Percentiles rank a stretch among this genome's conserved stretches.
phyloP scores from a whole-genome alignment of 2,329 filamentous ascomycete species.

The Diaporthe citrichinensis region DNA sequence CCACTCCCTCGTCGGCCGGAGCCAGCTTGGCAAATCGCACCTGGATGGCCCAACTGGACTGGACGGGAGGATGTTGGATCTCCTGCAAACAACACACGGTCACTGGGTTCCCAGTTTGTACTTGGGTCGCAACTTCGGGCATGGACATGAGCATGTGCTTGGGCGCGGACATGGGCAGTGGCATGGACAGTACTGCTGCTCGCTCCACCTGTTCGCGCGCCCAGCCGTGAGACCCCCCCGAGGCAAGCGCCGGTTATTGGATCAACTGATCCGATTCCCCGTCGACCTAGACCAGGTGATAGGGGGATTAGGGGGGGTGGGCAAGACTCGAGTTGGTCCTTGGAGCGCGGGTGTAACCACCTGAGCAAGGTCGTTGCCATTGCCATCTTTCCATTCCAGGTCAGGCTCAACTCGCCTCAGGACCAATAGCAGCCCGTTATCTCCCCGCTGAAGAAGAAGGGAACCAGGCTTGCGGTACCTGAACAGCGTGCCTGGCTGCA shows the following conservation, averaged over 20 bases:
- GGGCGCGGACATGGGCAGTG: slow-evolving; percentile 10
- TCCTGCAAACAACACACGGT: slow-evolving; percentile 34
- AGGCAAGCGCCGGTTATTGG: slow-evolving; percentile 36
- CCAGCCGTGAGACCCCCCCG: slow-evolving; percentile 22
- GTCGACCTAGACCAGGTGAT: slow-evolving; percentile 27
- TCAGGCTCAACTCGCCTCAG: slow-evolving; percentile 18
- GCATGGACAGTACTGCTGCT: slow-evolving; percentile 24
- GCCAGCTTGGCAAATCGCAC: slow-evolving; percentile 10
- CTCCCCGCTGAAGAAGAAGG: slow-evolving; percentile 9
- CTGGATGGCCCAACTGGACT: slow-evolving; percentile 17
- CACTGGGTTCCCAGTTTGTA: slow-evolving; percentile 28
- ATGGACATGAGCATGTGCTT: slow-evolving; percentile 31
- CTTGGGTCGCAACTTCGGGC: slow-evolving; percentile 10
- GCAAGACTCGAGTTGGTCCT: slow-evolving; percentile 22
- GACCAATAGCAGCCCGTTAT: slow-evolving; percentile 4
- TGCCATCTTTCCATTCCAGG: slow-evolving; percentile 19
- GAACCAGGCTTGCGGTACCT: slow-evolving; percentile 29
- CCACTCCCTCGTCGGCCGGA: slow-evolving; percentile 22
- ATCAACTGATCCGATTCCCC: slow-evolving; percentile 24
- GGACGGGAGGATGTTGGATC: background rate
- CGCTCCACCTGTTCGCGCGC: slow-evolving; percentile 41
- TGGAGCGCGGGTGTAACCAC: slow-evolving; percentile 31
- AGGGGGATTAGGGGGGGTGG: slow-evolving; percentile 7
- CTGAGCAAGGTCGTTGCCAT: slow-evolving; percentile 26
- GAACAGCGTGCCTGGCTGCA: slow-evolving; percentile 31